Percentiles rank a stretch among this genome's conserved stretches.
phyloP scores from a whole-genome alignment of 139 green algal species.

The Parachlorella kessleri region DNA sequence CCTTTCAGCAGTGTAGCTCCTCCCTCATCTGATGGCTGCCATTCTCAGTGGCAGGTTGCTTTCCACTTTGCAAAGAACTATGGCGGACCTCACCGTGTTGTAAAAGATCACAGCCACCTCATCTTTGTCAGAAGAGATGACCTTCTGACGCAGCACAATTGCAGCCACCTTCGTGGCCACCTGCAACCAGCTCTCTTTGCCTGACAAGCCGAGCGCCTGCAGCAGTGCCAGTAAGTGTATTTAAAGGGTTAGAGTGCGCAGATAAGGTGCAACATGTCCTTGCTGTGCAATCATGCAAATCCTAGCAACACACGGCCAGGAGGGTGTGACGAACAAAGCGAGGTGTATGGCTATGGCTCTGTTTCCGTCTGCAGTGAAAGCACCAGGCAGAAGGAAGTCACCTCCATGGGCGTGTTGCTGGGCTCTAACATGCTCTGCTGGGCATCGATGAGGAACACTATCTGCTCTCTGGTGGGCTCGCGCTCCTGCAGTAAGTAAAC shows the following conservation, averaged over 20 bases:
- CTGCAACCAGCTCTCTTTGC: constrained; percentile 41
- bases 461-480: constrained; percentile 13
- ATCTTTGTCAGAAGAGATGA: constrained; percentile 32
- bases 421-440: constrained; percentile 29
- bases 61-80: not conserved
- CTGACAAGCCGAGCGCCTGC: too few relatives aligned
- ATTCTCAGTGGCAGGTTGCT: not conserved
- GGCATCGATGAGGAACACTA: constrained; percentile 44
- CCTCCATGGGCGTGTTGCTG: not conserved
- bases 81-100: constrained; percentile 44
- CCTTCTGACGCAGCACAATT: constrained; percentile 26
- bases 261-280: not conserved
- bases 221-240: too few relatives aligned
- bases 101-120: constrained; percentile 38
- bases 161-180: constrained; percentile 23
- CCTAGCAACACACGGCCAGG: not conserved
- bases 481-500: constrained; percentile 2
- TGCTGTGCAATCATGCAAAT: not conserved
- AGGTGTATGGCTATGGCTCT: not conserved
- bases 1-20: not conserved
- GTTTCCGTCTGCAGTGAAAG: not conserved
- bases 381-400: too few relatives aligned
- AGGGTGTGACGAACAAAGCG: not conserved
- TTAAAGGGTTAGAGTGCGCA: too few relatives aligned
- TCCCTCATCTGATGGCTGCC: not conserved